Evolutionary conservation across 805 yeast species (phyloP).

Genomic region (Kockiozyma suomiensis): DNA sequence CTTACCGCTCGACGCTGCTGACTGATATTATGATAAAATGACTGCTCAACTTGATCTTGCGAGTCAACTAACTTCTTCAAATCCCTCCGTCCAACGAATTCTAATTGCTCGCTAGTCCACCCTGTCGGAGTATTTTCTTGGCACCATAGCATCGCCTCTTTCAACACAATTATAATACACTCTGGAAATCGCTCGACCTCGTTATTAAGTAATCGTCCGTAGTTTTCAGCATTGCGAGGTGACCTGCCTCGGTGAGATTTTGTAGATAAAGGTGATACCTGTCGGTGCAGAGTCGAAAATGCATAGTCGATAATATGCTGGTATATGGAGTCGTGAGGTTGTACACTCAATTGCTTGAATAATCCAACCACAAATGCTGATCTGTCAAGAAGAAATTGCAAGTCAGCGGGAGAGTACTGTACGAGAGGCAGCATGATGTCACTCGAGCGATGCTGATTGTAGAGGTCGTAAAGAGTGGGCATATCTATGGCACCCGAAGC

Average conservation of each 20-base stretch:
- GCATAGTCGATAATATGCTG: constrained; percentile 5
- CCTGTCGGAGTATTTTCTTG: constrained; percentile 56
- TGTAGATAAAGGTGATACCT: too few relatives aligned
- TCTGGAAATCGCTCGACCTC: constrained; percentile 68
- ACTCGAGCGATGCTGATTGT: background rate
- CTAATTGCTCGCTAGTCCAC: constrained; percentile 51
- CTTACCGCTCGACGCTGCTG: constrained; percentile 35
- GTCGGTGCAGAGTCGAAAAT: background rate
- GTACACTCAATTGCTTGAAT: constrained; percentile 9
- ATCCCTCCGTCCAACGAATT: constrained; percentile 70
- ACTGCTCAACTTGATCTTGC: background rate
- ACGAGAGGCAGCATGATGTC: background rate
- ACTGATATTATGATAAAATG: background rate
- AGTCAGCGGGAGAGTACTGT: background rate
- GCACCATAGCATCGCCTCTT: constrained; percentile 49
- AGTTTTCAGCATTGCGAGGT: background rate
- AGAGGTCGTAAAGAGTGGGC: constrained; percentile 10
- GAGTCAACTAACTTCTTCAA: constrained; percentile 43
- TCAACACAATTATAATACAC: constrained; percentile 69
- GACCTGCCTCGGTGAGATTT: background rate
- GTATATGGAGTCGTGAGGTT: constrained; percentile 11
- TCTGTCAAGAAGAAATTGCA: constrained; percentile 7
- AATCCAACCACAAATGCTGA: constrained; percentile 12
- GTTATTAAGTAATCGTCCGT: constrained; percentile 49
- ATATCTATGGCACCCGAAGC: background rate